Evolutionary conservation across 768 basidiomycete genomes (phyloP), one percentile per base, ranked within the genome.

Genomic region (Gymnopilus junonius): DNA sequence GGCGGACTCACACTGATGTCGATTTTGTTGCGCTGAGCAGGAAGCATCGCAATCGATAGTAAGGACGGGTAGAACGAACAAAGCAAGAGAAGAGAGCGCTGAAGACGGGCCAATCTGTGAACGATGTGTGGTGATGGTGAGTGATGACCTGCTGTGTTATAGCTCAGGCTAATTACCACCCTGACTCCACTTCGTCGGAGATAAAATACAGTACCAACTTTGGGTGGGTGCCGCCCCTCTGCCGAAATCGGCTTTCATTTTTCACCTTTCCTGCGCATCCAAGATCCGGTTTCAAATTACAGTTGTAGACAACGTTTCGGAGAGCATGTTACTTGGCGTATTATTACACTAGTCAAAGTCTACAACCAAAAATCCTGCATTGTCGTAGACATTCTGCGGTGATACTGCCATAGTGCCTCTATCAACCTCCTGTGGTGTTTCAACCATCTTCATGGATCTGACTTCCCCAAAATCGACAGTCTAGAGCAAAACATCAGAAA

Each of bases 1-100:
- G 12, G 20, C 14, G 35, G 31, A 78, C 92, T 73, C 73, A 96
- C 95, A 79, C 90, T 94, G 78, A 97, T 85, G 82, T 97, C 96
- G 79, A 97, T 83, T 85, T 97, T 97, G 80, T 96, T 95, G 76
- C 90, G 90, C 78, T 84, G 86, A 63, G 83, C 82, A 53, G 93
- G 91, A 58, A 88, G 85, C 91, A 95, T 94, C 60, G 48, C 65
- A 62, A 68, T 68, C 69, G 68, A 62, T 67, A 65, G 63, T 63
- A 62, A 61, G 46, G 62, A 65, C 37, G 55, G 66, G 61, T 66
- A 67, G 59, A 67, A 62, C 68, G 72, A 71, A 71, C 69, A 70
- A 72, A 71, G 50, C 67, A 66, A 69, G 63, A 64, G 63, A 71
- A 71, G 67, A 67, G 61, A 65, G 65, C 65, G 69, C 66, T 67